These are phyloP conservation scores for Hanseniaspora singularis DNA, from an alignment of 805 yeast species.

Conservation along the genomic window DNA sequence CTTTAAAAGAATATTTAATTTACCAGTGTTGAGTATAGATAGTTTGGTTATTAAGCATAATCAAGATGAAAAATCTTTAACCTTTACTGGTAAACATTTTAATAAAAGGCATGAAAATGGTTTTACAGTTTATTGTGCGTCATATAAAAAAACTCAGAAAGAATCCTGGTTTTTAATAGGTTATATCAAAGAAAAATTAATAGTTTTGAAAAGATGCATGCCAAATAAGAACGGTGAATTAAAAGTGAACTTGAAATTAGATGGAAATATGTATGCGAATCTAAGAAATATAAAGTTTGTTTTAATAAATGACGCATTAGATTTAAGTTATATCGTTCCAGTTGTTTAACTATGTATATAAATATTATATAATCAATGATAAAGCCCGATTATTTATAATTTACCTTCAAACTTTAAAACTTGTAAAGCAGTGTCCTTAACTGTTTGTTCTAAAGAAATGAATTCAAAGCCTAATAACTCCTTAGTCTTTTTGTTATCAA, in stretches of 20 bases:
- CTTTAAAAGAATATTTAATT: constrained; percentile 37
- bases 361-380: no score
- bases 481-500: constrained; percentile 2
- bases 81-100: constrained; percentile 42
- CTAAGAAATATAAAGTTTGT: constrained; percentile 32
- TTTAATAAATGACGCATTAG: constrained; percentile 57
- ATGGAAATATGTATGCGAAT: constrained; percentile 31
- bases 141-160: constrained; percentile 79
- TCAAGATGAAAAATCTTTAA: constrained; percentile 27
- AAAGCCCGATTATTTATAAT: no score
- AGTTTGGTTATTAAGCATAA: constrained; percentile 29
- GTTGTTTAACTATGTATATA: constrained; percentile 16
- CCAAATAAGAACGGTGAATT: constrained; percentile 35
- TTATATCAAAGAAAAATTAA: constrained; percentile 39
- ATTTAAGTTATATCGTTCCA: constrained; percentile 34
- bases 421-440: constrained; percentile 15
- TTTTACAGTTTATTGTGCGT: constrained; percentile 60
- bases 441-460: constrained; percentile 1
- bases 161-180: constrained; percentile 86
- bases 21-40: constrained; percentile 49
- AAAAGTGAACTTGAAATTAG: constrained; percentile 38
- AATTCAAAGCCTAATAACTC: constrained; percentile 12
- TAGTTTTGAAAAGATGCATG: constrained; percentile 62
- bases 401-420: constrained; percentile 10
- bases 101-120: constrained; percentile 39